Base-by-base conservation (phyloP, 805 yeast species). In the Ogataea methylovora region DNA sequence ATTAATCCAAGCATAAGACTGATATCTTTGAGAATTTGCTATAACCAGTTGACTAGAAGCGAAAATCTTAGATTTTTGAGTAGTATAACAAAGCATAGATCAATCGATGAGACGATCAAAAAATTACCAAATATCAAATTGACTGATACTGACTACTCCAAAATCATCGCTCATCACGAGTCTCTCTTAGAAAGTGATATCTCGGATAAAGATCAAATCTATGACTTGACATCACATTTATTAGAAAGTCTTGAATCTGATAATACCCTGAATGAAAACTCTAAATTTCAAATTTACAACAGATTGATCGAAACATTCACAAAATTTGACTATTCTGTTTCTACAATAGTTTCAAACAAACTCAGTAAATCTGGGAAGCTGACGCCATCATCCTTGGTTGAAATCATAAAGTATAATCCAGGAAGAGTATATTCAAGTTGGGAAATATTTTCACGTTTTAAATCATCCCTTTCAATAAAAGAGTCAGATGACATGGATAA, bases 341-440 rank as follows among this genome's bases (percentile, higher is more conserved):
- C 52, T 5, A 45, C 48, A 0, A 14, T 44, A 5, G 51, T 49
- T 1, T 27, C 21, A 10, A 38, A 32, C 6, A 40, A 34, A 8
- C 16, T 43, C 5, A 27, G 33, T 1, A n/a, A 29, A 34, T 18
- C 28, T 39, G 12, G 8, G 10, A 11, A 16, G 17, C 14, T 30
- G n/a, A 11, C 21, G 8, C 25, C 25, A 5, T 10, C 8, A 4
- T 10, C 21, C 10, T 24, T 15, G 24, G 29, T 10, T 8, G 30
- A 35, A 9, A 29, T 56, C 2, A 44, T 60, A n/a, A 46, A 44
- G 38, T 41, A 54, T 24, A 60, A 61, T 40, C 63, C 67, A 1
- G 65, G 63, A 8, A 46, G 67, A 36, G 61, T 58, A 13, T 42
- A 41, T 24, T 43, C 60, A 10, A 50, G 54, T 27, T 60, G 53